A percentile compares a stretch with the other conserved stretches of the same genome.
Evolutionary conservation across 441 rosid genomes (phyloP).

Genomic region (Aleurites moluccanus): DNA sequence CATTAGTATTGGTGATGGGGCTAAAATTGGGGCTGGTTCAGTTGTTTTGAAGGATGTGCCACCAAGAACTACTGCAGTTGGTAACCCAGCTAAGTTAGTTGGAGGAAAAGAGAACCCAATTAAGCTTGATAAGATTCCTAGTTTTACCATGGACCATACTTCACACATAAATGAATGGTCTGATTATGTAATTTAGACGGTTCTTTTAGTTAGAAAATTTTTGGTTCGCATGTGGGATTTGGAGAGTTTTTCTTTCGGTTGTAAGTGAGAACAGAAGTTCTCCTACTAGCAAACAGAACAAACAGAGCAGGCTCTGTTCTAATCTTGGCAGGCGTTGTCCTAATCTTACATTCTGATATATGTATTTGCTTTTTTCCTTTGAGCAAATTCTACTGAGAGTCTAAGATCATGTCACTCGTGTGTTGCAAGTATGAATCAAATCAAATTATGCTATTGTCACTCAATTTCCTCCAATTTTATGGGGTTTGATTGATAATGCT

Average conservation of each 20-base stretch:
- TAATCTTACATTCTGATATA: background rate
- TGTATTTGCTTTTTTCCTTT: background rate
- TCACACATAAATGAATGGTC: slow-evolving; percentile 68
- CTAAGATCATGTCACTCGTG: background rate
- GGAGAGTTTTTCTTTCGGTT: background rate
- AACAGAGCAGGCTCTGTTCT: background rate
- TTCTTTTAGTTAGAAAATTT: background rate
- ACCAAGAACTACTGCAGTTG: slow-evolving; percentile 74
- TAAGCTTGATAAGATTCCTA: slow-evolving; percentile 60
- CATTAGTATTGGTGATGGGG: slow-evolving; percentile 73
- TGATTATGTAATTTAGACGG: slow-evolving; percentile 67
- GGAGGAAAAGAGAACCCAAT: slow-evolving; percentile 74
- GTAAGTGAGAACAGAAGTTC: slow-evolving; percentile 36
- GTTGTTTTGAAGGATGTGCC: slow-evolving; percentile 83
- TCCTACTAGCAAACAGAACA: slow-evolving; percentile 17
- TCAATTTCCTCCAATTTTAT: background rate
- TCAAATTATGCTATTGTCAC: background rate
- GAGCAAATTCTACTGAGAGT: background rate
- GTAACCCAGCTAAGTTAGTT: slow-evolving; percentile 79
- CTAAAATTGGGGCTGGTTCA: slow-evolving; percentile 85
- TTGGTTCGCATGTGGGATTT: background rate
- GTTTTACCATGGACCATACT: slow-evolving; percentile 83
- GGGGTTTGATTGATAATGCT: background rate
- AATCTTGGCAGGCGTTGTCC: background rate
- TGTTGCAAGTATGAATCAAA: background rate